Conservation (phyloP, 768 basidiomycete genomes). For the Brasilioporus rufonigricans region DNA sequence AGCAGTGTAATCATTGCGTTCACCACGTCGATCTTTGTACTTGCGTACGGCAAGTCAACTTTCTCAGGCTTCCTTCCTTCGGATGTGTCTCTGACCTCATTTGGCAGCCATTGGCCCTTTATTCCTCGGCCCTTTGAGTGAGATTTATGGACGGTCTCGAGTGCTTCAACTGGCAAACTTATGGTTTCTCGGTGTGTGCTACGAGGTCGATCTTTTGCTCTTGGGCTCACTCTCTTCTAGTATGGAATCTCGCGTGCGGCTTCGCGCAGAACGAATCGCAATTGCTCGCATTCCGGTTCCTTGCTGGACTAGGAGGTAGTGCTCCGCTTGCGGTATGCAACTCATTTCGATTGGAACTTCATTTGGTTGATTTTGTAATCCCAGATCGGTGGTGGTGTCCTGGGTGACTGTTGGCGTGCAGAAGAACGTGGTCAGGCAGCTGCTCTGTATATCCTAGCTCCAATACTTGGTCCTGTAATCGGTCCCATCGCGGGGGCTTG, state of each 20-base stretch:
- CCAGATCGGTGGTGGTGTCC: conserved; percentile 65
- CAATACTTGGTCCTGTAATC: too few relatives aligned
- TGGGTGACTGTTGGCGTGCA: conserved; percentile 57
- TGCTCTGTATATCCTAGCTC: too few relatives aligned
- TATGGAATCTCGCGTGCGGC: conserved; percentile 62
- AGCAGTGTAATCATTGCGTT: conserved; percentile 49
- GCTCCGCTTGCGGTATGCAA: conserved; percentile 53
- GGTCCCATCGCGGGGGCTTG: conserved; percentile 65
- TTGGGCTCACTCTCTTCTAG: conserved; percentile 26
- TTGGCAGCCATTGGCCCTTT: conserved; percentile 31
- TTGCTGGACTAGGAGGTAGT: conserved; percentile 70
- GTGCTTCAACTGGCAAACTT: conserved; percentile 63
- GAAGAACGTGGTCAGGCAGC: too few relatives aligned
- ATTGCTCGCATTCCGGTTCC: conserved; percentile 65
- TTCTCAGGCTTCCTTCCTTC: background rate
- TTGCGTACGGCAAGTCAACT: conserved; percentile 51
- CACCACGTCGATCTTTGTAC: conserved; percentile 57
- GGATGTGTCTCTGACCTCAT: background rate
- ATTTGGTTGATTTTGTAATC: background rate
- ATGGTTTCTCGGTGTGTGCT: conserved; percentile 56
- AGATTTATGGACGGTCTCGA: conserved; percentile 64
- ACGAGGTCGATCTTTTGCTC: background rate
- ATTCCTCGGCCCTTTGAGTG: conserved; percentile 59
- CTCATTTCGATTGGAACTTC: background rate
- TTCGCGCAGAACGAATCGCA: conserved; percentile 59